Conservation (phyloP, 2,329 filamentous ascomycete genomes). For the Colletotrichum navitas region DNA sequence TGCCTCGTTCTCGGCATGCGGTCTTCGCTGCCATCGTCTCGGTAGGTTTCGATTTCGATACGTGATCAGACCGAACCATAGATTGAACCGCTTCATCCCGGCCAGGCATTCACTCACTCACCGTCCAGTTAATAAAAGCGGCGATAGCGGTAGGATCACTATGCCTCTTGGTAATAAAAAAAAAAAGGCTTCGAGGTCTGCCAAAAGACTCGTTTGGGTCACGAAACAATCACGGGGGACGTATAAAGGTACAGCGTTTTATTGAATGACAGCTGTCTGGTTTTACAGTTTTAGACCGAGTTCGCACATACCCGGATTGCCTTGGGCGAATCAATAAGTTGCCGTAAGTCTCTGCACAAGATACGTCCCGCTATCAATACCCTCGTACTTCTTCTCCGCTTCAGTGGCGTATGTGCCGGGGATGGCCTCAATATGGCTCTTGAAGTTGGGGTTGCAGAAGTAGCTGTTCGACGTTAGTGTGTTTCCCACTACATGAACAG, state of each 20-base stretch:
- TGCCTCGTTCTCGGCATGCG: not conserved
- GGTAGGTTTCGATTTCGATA: not conserved
- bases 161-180: not conserved
- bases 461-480: constrained; percentile 62
- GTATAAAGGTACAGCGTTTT: not conserved
- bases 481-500: constrained; percentile 3
- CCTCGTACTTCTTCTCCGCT: constrained; percentile 81
- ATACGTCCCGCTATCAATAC: constrained; percentile 85
- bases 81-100: not conserved
- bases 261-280: constrained; percentile 36
- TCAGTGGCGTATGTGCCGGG: constrained; percentile 78
- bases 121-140: not conserved
- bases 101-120: not conserved
- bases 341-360: constrained; percentile 81
- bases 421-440: constrained; percentile 81
- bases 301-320: no score
- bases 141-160: not conserved
- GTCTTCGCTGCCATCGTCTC: not conserved
- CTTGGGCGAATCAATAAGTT: constrained; percentile 67
- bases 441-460: constrained; percentile 89
- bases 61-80: not conserved
- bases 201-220: not conserved
- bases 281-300: not conserved
- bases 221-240: not conserved
- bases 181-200: no score